A percentile compares a stretch with the other conserved stretches of the same genome.
phyloP scores from a whole-genome alignment of 2,329 filamentous ascomycete genomes.

The Ceratocystis colombiana region DNA sequence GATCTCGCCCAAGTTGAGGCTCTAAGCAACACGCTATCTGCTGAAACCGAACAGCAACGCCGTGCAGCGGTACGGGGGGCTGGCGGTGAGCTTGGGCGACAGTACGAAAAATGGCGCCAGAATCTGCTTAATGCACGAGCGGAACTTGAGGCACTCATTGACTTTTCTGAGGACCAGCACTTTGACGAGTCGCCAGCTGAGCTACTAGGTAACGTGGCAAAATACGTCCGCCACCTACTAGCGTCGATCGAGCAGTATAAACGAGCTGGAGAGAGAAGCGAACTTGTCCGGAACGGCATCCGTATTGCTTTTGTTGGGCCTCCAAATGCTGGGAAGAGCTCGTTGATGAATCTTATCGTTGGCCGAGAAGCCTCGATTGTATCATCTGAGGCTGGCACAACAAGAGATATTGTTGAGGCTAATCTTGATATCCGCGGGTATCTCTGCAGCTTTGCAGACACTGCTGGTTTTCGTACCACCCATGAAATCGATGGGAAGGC shows the following conservation, averaged over 20 bases:
- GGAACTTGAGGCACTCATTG: conserved; percentile 89
- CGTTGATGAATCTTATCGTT: conserved; percentile 78
- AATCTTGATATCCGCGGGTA: conserved; percentile 82
- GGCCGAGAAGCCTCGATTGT: conserved; percentile 93
- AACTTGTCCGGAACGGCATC: conserved; percentile 77
- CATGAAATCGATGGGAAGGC: conserved; percentile 24
- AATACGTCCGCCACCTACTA: conserved; percentile 52
- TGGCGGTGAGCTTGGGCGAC: conserved; percentile 56
- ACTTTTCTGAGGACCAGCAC: conserved; percentile 95
- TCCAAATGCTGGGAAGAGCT: conserved; percentile 92
- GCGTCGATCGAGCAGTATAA: conserved; percentile 58
- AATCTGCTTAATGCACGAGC: conserved; percentile 70
- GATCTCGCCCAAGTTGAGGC: conserved; percentile 75
- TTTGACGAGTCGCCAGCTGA: conserved; percentile 77
- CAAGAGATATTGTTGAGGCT: conserved; percentile 85
- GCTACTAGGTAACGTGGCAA: conserved; percentile 58
- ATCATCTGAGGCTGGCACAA: conserved; percentile 84
- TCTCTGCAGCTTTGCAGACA: conserved; percentile 89
- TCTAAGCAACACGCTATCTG: conserved; percentile 51
- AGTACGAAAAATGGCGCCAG: conserved; percentile 75
- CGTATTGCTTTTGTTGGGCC: conserved; percentile 77
- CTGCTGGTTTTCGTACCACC: conserved; percentile 67
- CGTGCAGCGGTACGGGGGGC: conserved; percentile 72
- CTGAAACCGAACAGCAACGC: conserved; percentile 86
- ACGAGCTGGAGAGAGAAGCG: conserved; percentile 66